Conservation (phyloP, 1,139 yeast genomes). For the Arxiozyma heterogenica region DNA sequence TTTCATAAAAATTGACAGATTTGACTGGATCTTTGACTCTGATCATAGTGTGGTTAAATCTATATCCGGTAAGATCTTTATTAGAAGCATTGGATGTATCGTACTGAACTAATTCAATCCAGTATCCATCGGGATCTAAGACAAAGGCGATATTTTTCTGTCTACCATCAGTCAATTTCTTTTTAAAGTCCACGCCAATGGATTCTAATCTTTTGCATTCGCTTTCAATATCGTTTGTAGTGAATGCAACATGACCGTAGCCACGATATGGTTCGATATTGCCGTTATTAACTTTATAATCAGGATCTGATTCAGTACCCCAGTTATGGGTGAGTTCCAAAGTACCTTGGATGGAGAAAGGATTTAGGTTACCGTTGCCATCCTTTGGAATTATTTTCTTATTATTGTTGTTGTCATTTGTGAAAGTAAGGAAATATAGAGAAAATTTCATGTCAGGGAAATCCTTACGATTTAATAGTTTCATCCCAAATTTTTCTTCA, state of each 20-base stretch:
- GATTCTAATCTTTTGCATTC: constrained; percentile 50
- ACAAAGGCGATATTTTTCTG: constrained; percentile 90
- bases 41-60: constrained; percentile 86
- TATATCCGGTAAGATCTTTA: constrained; percentile 39
- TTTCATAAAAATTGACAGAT: constrained; percentile 68
- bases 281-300: constrained; percentile 63
- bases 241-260: constrained; percentile 85
- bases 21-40: constrained; percentile 77
- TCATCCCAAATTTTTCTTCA: constrained; percentile 66
- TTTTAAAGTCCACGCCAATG: constrained; percentile 64
- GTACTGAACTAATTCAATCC: constrained; percentile 85
- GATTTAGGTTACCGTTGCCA: constrained; percentile 35
- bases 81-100: constrained; percentile 13
- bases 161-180: constrained; percentile 79
- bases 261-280: constrained; percentile 80
- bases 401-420: constrained; percentile 37
- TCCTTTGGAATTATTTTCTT: constrained; percentile 31
- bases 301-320: constrained; percentile 57
- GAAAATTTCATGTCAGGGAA: constrained; percentile 51
- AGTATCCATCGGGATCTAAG: constrained; percentile 91
- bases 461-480: constrained; percentile 44
- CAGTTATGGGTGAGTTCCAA: constrained; percentile 78
- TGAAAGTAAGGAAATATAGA: constrained; percentile 57
- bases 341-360: constrained; percentile 57
- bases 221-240: constrained; percentile 69